phyloP scores from a whole-genome alignment of 495 filamentous ascomycete genomes.

The Penicillium waksmanii region DNA sequence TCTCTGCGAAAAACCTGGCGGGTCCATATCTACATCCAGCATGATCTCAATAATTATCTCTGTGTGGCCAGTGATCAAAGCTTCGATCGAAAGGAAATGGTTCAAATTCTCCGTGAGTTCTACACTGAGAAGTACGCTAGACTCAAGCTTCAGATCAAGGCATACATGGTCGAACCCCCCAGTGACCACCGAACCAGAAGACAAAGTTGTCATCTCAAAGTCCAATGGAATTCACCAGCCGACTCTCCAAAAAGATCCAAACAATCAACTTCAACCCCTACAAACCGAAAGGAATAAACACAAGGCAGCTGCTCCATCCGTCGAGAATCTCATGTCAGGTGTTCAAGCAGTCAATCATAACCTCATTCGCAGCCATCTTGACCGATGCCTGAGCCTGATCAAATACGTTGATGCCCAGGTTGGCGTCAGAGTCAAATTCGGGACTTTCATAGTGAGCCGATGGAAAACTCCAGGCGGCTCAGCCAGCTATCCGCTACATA shows the following conservation, averaged over 20 bases:
- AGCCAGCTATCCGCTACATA: slow-evolving; percentile 42
- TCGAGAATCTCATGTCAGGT: not conserved
- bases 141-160: slow-evolving; percentile 31
- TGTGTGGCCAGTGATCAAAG: slow-evolving; percentile 26
- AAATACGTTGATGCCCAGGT: slow-evolving; percentile 43
- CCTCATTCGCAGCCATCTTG: slow-evolving; percentile 32
- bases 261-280: no score
- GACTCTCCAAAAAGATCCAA: not conserved
- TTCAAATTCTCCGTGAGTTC: slow-evolving; percentile 37
- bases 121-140: slow-evolving; percentile 40
- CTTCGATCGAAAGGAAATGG: slow-evolving; percentile 32
- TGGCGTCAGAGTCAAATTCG: slow-evolving; percentile 61
- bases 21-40: slow-evolving; percentile 14
- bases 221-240: not conserved
- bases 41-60: slow-evolving; percentile 33
- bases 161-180: slow-evolving; percentile 50
- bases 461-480: slow-evolving; percentile 40
- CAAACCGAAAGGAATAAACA: not conserved
- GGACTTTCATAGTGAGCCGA: slow-evolving; percentile 50
- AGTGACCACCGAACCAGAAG: not conserved
- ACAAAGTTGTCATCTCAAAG: not conserved
- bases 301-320: not conserved
- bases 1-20: slow-evolving; percentile 36
- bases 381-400: slow-evolving; percentile 36
- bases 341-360: not conserved